A percentile compares a stretch with the other conserved stretches of the same genome.
phyloP scores from a whole-genome alignment of 352 stramenopile species.

The Globisporangium ultimum region DNA sequence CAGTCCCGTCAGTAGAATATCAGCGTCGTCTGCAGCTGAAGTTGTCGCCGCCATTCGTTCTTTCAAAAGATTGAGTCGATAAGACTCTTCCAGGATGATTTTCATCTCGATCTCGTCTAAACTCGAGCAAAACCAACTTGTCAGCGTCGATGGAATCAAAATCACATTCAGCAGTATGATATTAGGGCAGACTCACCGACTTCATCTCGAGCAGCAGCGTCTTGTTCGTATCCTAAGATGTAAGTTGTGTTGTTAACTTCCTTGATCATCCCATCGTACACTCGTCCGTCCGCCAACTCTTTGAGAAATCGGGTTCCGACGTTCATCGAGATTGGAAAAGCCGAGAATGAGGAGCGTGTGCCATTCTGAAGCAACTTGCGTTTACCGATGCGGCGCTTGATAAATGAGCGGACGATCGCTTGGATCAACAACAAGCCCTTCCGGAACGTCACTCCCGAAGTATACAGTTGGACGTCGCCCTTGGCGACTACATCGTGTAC shows the following conservation, averaged over 20 bases:
- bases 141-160: neutral
- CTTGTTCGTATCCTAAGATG: constrained; percentile 60
- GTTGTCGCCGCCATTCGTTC: constrained; percentile 17
- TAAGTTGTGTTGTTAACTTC: constrained; percentile 44
- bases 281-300: constrained; percentile 55
- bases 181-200: constrained; percentile 35
- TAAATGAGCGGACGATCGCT: constrained; percentile 62
- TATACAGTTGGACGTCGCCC: constrained; percentile 69
- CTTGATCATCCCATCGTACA: constrained; percentile 64
- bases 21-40: constrained; percentile 20
- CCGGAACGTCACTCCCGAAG: constrained; percentile 68
- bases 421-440: constrained; percentile 69
- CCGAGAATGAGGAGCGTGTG: neutral
- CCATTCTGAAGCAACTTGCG: constrained; percentile 30
- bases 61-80: constrained; percentile 38
- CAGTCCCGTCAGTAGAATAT: constrained; percentile 55
- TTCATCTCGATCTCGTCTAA: constrained; percentile 77
- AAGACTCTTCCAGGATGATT: constrained; percentile 68
- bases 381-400: constrained; percentile 38
- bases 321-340: constrained; percentile 27
- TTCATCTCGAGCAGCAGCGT: constrained; percentile 55
- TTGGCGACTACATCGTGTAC: constrained; percentile 55
- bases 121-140: neutral
- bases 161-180: neutral
- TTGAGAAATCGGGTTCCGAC: constrained; percentile 72